These are phyloP conservation scores for Mycogone perniciosa DNA, from an alignment of 2,329 filamentous ascomycete species.

Conservation along the genomic window DNA sequence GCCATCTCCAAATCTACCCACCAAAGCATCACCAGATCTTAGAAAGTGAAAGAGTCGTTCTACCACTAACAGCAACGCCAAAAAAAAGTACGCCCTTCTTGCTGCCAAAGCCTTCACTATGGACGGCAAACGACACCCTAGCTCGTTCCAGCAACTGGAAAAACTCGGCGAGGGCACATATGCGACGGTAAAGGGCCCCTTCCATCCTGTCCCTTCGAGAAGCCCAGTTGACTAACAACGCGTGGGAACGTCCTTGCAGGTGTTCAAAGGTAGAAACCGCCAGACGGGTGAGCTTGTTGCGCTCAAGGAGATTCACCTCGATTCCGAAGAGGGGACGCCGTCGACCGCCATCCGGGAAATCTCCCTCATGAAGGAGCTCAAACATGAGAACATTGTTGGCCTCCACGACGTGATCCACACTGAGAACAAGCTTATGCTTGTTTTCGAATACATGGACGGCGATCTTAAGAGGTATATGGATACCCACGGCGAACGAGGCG, in stretches of 20 bases:
- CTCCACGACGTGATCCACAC: slow-evolving; percentile 99
- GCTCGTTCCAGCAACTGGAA: slow-evolving; percentile 98
- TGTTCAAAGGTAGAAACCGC: slow-evolving; percentile 96
- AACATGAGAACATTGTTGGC: slow-evolving; percentile 96
- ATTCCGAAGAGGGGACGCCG: slow-evolving; percentile 95
- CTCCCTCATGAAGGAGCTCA: slow-evolving; percentile 98
- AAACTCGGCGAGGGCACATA: slow-evolving; percentile 98
- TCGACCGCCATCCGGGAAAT: slow-evolving; percentile 98
- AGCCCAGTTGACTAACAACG: not conserved
- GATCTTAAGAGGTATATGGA: slow-evolving; percentile 99
- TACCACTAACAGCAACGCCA: not conserved
- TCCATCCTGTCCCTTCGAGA: not conserved
- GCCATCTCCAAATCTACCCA: not conserved
- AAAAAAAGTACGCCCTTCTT: not conserved
- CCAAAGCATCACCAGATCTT: not conserved
- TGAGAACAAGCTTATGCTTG: slow-evolving; percentile 99
- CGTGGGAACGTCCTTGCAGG: slow-evolving; percentile 44
- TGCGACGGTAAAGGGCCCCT: slow-evolving; percentile 65
- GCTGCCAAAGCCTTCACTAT: slow-evolving; percentile 42
- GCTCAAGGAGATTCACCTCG: slow-evolving; percentile 96
- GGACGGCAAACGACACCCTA: slow-evolving; percentile 89
- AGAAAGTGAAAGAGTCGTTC: not conserved
- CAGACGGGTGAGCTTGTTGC: slow-evolving; percentile 96
- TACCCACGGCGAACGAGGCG: slow-evolving; percentile 78
- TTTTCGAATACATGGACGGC: slow-evolving; percentile 98